Conservation (phyloP, 257 asterid genomes). For the Ilex aquifolium region DNA sequence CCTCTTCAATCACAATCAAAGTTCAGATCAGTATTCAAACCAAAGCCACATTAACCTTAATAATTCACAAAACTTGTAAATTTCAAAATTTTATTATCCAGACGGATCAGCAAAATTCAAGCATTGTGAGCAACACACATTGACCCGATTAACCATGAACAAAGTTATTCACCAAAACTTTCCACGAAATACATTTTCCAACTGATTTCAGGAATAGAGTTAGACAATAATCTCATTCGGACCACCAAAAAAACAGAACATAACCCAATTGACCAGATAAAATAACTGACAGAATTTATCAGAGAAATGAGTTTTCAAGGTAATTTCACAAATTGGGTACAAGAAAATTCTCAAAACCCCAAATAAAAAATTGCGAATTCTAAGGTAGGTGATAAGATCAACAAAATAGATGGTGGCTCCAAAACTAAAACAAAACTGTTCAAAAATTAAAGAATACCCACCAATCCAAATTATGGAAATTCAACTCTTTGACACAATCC, state of each 20-base stretch:
- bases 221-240: no score
- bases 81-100: no score
- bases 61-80: no score
- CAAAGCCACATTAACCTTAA: not conserved
- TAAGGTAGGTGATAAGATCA: not conserved
- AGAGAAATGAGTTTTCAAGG: not conserved
- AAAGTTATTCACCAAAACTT: no score
- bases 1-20: not conserved
- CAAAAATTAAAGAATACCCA: not conserved
- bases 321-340: not conserved
- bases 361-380: not conserved
- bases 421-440: not conserved
- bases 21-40: not conserved
- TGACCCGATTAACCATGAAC: no score
- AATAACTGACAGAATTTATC: not conserved
- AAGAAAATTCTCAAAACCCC: not conserved
- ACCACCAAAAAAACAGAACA: not conserved
- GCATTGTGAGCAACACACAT: no score
- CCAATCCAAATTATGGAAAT: not conserved
- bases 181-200: no score
- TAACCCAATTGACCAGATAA: not conserved
- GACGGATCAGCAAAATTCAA: no score
- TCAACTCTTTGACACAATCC: conserved; percentile 1
- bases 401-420: not conserved
- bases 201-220: no score